Base-by-base conservation (phyloP, 2,329 filamentous ascomycete genomes). In the Zopfia rhizophila region DNA sequence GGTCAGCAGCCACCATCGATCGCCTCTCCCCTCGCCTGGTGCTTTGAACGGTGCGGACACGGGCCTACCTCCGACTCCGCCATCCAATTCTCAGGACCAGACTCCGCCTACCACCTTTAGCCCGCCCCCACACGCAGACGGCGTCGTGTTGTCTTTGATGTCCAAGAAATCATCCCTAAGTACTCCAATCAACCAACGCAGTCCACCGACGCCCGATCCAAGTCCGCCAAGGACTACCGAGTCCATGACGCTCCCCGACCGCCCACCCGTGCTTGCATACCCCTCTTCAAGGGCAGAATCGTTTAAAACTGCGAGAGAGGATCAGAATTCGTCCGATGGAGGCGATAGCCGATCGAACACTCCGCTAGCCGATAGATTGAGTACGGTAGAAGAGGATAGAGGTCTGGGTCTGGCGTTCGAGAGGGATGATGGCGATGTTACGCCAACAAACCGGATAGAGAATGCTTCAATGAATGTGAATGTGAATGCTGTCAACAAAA, bases 51-150 rank as follows among this genome's bases (percentile, higher is more conserved):
- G 58, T 21, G 53, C 69, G 47, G 65, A 70, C 43, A 66, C 58
- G 35, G 72, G 70, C 25, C 66, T 78, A 13, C 76, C 76, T 27
- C 75, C 75, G 8, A 78, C 75, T 8, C 76, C 76, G 21, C 76
- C 76, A 10, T 74, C 72, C 5, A 68, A 65, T 40, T 66, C 63
- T 19, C 65, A 66, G n/a, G 63, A 69, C 45, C 56, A 65, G 13
- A 42, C 53, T 10, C 49, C 63, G 3, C 29, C 56, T n/a, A 39
- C 53, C 7, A 43, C 53, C 21, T 56, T 61, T 17, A 65, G 63
- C 31, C 55, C 58, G 16, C 60, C 59, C 18, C 57, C 63, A n/a
- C 69, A 73, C 54, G 70, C 71, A n/a, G 72, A 75, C 60, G 68
- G 68, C 48, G 64, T 75, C 5, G 51, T 63, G 11, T 66, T 66